phyloP scores from a whole-genome alignment of 768 basidiomycete genomes.

The Podaxis sp. region DNA sequence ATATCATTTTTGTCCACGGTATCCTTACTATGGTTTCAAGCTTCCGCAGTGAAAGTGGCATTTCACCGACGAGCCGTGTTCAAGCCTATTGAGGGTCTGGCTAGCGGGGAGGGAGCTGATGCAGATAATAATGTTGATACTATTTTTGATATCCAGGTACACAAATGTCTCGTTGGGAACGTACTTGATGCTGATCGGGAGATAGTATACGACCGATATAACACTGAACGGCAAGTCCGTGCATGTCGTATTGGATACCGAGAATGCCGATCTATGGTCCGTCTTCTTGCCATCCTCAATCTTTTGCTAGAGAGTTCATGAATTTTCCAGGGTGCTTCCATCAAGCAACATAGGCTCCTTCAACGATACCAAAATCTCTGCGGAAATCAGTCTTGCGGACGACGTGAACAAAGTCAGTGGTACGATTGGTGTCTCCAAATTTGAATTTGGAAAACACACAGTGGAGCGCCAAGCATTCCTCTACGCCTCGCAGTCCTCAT shows the following conservation, averaged over 20 bases:
- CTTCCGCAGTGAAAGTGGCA: not conserved
- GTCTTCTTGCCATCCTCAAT: not conserved
- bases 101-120: not conserved
- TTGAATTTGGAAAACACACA: slow-evolving; percentile 30
- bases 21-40: not conserved
- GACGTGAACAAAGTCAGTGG: slow-evolving; percentile 33
- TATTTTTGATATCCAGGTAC: not conserved
- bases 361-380: slow-evolving; percentile 30
- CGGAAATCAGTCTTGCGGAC: slow-evolving; percentile 32
- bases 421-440: slow-evolving; percentile 30
- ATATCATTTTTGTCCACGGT: not conserved
- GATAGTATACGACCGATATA: slow-evolving; percentile 31
- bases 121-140: not conserved
- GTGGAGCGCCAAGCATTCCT: slow-evolving; percentile 31
- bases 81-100: not conserved
- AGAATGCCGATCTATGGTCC: slow-evolving; percentile 37
- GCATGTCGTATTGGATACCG: slow-evolving; percentile 35
- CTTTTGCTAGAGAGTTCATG: not conserved
- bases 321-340: slow-evolving; percentile 29
- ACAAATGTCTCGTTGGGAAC: not conserved
- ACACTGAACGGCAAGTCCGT: slow-evolving; percentile 29
- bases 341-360: slow-evolving; percentile 29
- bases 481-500: slow-evolving; percentile 20
- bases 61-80: not conserved
- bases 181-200: not conserved